Conservation (phyloP, 495 filamentous ascomycete species). For the Penicillium silybi region DNA sequence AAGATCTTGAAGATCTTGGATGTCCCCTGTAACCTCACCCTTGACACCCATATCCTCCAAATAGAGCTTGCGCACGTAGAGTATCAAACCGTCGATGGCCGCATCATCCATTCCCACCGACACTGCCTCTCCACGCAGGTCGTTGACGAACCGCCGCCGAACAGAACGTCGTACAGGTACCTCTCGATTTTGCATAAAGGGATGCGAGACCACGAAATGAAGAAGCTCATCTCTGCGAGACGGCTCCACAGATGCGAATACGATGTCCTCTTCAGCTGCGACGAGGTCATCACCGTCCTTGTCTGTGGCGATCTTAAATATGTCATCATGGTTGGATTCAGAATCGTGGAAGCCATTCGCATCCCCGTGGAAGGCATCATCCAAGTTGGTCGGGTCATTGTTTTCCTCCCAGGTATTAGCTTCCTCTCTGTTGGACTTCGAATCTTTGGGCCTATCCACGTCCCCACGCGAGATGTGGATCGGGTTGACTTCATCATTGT, state of each 20-base stretch:
- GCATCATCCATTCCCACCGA: conserved; percentile 11
- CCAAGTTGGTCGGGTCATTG: no score
- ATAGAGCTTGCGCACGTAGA: conserved; percentile 22
- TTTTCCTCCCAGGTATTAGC: no score
- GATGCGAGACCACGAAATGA: conserved; percentile 15
- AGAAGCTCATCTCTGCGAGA: conserved; percentile 12
- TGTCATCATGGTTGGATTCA: background rate
- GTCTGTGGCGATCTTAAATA: background rate
- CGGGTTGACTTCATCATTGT: background rate
- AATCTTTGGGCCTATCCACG: no score
- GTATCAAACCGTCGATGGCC: conserved; percentile 9
- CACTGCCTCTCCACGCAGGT: conserved; percentile 13
- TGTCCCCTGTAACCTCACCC: background rate
- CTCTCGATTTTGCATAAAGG: conserved; percentile 15
- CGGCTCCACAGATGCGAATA: conserved; percentile 17
- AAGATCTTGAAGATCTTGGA: conserved; percentile 3
- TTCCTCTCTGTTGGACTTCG: no score
- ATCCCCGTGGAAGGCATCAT: background rate
- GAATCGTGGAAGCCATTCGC: background rate
- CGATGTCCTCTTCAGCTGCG: conserved; percentile 6
- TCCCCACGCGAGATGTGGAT: no score
- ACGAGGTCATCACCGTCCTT: background rate
- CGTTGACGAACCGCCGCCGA: conserved; percentile 16
- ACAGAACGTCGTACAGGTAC: conserved; percentile 18
- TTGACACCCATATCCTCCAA: conserved; percentile 5